Base-by-base conservation (phyloP, 1,284 basidiomycete species). In the Trichosporon asahii region DNA sequence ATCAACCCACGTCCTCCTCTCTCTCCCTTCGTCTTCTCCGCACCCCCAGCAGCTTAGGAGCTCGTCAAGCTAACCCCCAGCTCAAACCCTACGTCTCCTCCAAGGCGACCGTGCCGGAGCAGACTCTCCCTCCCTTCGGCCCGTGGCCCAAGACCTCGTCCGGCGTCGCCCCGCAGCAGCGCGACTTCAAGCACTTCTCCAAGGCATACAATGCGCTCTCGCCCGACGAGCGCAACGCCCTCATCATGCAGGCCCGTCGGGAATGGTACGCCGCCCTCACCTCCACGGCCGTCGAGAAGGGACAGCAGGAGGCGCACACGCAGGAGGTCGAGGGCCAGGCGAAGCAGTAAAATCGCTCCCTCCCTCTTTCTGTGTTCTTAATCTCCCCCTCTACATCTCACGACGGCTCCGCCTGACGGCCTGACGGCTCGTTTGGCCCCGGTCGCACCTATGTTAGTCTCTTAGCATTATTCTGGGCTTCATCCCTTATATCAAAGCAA, bases 21-120 rank as follows among this genome's bases (percentile, higher is more conserved):
- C 3, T 25, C 49, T n/a, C n/a, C 21, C 7, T 7, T n/a, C 31
- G 11, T 9, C 31, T 9, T 33, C 31, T 9, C 6, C 6, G 31
- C 31, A 33, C 31, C 31, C 8, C 4, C 31, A 31, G 11, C 31
- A 33, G 31, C 31, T n/a, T n/a, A n/a, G n/a, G n/a, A n/a, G n/a
- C n/a, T n/a, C n/a, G n/a, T n/a, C n/a, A 44, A 23, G 57, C 53
- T 57, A 27, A 57, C 60, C 29, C 64, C 12, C 75, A 87, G 86
- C 75, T 87, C 67, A 84, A 84, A 73, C 85, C 86, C 68, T 87
- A 87, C 71, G 86, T 86, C 11, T 72, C 78, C 0, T 76, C 76
- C 8, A 57, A 66, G 46, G 25, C 66, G 37, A 49, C 67, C 65
- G 69, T 68, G 67, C 57, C 57, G 57, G 29, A 18, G 57, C 27